Evolutionary conservation across 331 rosid genomes (phyloP).

Genomic region (Acacia concinna): DNA sequence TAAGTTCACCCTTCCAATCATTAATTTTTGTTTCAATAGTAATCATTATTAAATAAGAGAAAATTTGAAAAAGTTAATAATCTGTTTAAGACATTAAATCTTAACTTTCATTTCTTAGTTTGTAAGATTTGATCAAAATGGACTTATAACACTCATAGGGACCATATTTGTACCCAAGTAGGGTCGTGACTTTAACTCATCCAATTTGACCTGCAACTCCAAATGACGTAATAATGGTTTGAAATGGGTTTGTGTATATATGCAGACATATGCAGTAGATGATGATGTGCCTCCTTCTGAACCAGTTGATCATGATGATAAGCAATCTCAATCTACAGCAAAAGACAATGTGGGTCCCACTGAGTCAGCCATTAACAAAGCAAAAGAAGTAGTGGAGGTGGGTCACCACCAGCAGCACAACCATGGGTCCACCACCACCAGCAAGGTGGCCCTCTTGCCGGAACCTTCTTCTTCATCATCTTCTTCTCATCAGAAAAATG

Average conservation of each 20-base stretch:
- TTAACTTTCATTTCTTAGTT: no score
- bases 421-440: conserved; percentile 8
- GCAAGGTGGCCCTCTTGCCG: no score
- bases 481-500: conserved; percentile 33
- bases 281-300: conserved; percentile 49
- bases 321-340: conserved; percentile 12
- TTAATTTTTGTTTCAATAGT: no score
- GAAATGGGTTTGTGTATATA: neutral
- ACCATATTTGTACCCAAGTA: neutral
- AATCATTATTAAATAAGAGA: no score
- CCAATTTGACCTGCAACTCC: neutral
- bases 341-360: conserved; percentile 17
- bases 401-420: neutral
- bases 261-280: conserved; percentile 65
- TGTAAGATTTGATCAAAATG: no score
- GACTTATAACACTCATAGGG: no score
- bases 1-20: no score
- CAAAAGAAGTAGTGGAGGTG: neutral
- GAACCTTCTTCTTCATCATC: conserved; percentile 22
- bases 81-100: no score
- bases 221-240: neutral
- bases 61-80: no score
- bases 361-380: conserved; percentile 8
- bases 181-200: neutral
- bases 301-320: conserved; percentile 20